Evolutionary conservation across 169 alveolate species (phyloP), one percentile per base, ranked within the genome.

Genomic region (Plasmodium knowlesi): DNA sequence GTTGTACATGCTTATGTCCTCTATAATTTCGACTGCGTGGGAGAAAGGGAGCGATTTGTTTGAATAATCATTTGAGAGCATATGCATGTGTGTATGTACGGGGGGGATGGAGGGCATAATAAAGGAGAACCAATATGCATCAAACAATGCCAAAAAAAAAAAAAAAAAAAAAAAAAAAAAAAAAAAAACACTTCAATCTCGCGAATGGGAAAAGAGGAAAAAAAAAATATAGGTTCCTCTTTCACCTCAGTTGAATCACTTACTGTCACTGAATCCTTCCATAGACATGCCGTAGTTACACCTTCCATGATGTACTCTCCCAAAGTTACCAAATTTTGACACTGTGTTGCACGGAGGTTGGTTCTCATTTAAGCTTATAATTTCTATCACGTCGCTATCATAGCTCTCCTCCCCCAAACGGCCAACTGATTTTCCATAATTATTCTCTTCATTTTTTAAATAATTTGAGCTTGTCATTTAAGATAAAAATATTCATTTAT

Each of bases 401-500:
- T 86, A 86, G 53, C 28, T 50, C 57, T 86, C 79, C 50, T 5
- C 76, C 37, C 71, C 81, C 30, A 83, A 50, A 41, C 14, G 1
- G 82, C 39, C 70, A 50, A 9, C 37, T 34, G 88, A 74, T 34
- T 86, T 57, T 74, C 76, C 53, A 76, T 19, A 74, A 34, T 32
- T 12, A 10, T 86, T 86, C 25, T 43, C 74, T 32, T 76, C 93
- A 86, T 78, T 74, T 57, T 86, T 86, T 32, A 86, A 74, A 74
- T 76, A 86, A 76, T 86, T 86, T 86, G 93, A 86, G 46, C 53
- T 86, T 76, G 57, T 86, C 93, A 86, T 86, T 86, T 86, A 86
- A 86, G 67, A 86, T 70, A 76, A 86, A 74, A 73, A 83, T 39
- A 28, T 41, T 70, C 37, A 67, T 83, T 67, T 67, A 39, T 67